phyloP scores from a whole-genome alignment of 441 rosid species.

The Eutrema salsugineum region DNA sequence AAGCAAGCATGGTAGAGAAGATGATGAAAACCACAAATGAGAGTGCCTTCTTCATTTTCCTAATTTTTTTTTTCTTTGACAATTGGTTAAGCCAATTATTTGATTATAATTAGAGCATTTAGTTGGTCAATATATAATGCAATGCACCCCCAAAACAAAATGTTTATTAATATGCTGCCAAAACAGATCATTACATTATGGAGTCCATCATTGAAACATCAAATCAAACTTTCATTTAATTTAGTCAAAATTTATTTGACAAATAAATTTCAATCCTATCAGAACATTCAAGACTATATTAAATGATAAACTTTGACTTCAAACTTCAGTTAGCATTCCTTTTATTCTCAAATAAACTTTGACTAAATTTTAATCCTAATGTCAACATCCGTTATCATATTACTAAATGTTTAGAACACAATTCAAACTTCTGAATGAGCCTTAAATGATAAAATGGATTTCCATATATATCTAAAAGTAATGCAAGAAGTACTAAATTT shows the following conservation, averaged over 20 bases:
- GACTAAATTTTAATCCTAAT: too few species aligned
- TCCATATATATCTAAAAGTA: neutral
- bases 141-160: too few species aligned
- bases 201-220: too few species aligned
- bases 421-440: neutral
- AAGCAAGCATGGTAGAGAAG: slow-evolving; percentile 12
- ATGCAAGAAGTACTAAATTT: too few species aligned
- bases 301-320: too few species aligned
- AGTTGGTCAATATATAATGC: neutral
- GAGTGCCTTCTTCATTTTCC: slow-evolving; percentile 3
- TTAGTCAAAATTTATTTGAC: neutral
- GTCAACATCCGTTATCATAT: neutral
- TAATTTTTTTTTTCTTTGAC: neutral
- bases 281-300: too few species aligned
- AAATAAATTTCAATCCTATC: neutral
- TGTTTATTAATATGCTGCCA: neutral
- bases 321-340: too few species aligned
- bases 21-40: slow-evolving; percentile 3
- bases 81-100: neutral
- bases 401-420: neutral
- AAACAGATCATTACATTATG: too few species aligned
- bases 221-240: neutral
- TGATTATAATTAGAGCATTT: too few species aligned
- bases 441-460: neutral
- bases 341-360: too few species aligned